Conservation (phyloP, 768 basidiomycete genomes). For the Leccinum arenicola region DNA sequence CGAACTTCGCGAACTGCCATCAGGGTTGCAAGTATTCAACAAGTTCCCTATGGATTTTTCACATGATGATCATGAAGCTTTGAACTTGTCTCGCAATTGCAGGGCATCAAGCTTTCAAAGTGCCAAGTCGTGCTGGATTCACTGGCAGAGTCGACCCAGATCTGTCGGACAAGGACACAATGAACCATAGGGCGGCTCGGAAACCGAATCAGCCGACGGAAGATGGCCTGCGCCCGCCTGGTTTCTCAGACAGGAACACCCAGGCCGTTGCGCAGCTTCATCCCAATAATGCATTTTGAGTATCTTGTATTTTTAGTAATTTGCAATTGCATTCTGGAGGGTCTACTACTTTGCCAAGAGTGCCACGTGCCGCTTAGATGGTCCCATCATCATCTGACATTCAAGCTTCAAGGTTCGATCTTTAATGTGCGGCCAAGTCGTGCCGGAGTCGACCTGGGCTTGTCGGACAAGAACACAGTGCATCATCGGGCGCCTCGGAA, state of each 20-base stretch:
- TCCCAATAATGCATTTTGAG: neutral
- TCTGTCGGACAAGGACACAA: neutral
- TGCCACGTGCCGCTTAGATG: no score
- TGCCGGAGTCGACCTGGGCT: no score
- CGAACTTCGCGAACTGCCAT: neutral
- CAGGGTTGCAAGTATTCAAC: no score
- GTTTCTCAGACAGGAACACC: neutral
- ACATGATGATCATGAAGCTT: neutral
- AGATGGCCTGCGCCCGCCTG: neutral
- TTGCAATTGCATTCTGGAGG: neutral
- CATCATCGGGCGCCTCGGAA: no score
- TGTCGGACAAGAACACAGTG: no score
- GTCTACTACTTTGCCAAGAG: no score
- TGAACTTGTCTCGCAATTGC: no score
- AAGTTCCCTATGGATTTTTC: neutral
- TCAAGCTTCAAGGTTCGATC: no score
- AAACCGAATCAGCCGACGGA: neutral
- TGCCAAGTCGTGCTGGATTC: no score
- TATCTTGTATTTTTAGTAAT: neutral
- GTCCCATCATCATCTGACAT: neutral
- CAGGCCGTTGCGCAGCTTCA: neutral
- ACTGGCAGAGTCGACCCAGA: neutral
- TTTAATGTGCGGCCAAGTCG: no score
- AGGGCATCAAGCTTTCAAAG: no score
- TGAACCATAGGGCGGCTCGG: neutral